phyloP scores from a whole-genome alignment of 495 filamentous ascomycete genomes.

The Lophiostoma macrostomum region DNA sequence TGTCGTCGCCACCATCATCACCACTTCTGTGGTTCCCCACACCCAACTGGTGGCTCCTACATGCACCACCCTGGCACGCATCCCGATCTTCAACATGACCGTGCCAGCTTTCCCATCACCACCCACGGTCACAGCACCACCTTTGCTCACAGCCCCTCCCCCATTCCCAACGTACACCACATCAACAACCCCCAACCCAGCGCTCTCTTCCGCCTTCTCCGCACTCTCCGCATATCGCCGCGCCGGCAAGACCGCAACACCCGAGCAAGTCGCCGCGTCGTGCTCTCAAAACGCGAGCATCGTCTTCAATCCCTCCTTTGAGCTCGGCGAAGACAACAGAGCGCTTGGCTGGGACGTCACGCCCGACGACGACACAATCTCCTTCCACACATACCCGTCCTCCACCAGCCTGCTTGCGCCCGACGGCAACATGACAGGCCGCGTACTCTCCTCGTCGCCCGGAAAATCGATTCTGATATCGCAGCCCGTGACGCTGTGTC shows the following conservation, averaged over 20 bases:
- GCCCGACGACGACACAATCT: conserved; percentile 6
- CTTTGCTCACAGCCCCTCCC: background rate
- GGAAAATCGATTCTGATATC: conserved; percentile 3
- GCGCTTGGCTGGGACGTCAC: conserved; percentile 19
- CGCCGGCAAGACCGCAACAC: conserved; percentile 20
- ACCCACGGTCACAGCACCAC: too few relatives aligned
- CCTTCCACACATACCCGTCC: conserved; percentile 16
- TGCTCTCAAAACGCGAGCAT: conserved; percentile 18
- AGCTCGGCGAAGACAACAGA: conserved; percentile 16
- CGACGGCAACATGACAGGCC: conserved; percentile 4
- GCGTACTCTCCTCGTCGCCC: conserved; percentile 6
- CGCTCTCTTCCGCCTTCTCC: background rate
- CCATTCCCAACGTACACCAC: background rate
- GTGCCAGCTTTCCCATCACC: too few relatives aligned
- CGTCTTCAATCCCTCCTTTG: conserved; percentile 28
- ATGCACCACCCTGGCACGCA: too few relatives aligned
- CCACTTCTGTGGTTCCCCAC: too few relatives aligned
- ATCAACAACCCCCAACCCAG: background rate
- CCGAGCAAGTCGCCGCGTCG: conserved; percentile 14
- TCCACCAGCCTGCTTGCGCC: background rate
- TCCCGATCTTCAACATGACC: too few relatives aligned
- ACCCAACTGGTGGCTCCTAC: too few relatives aligned
- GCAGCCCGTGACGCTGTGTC: conserved; percentile 29
- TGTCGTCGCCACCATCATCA: background rate
- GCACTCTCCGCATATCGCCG: conserved; percentile 1